Base-by-base conservation (phyloP, 805 yeast species). In the Candida gorgasii region DNA sequence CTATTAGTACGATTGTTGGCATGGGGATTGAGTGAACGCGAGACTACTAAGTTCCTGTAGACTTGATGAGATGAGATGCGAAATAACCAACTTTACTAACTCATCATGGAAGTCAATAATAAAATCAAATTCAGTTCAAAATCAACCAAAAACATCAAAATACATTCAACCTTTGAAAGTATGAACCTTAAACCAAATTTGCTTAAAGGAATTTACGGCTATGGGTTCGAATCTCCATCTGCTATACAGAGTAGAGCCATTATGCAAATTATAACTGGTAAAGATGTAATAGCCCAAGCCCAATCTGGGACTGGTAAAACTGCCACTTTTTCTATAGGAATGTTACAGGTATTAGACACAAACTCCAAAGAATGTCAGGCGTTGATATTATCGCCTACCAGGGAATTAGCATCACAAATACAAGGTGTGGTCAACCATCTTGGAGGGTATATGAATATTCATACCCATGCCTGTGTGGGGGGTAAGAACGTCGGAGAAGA, bases 271-370 rank as follows among this genome's bases (percentile, higher is more conserved):
- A 85, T 89, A 57, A 84, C 82, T 61, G 97, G 97, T 44, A 83
- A 89, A 67, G 99, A 93, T 68, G 95, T 90, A 42, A 81, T 93
- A 50, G 99, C 99, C 47, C 99, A 93, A 73, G 98, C 99, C 46
- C 99, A 93, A 72, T 89, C 97, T 27, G 99, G 99, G 70, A 93
- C 99, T 38, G 99, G 99, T 71, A 93, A 93, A 74, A 93, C 99
- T 20, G 99, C 98, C 51, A 93, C 99, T 36, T 93, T 93, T 76
- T 79, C 97, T 50, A 92, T 93, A 53, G 92, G 96, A 18, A 86
- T 89, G 76, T 73, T 93, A 51, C 95, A 93, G 69, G 86, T 80
- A 50, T 78, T 93, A 42, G 96, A 92, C 55, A 73, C 83, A 44
- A 78, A 75, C 49, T 69, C 79, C 49, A 77, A 81, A 59, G 86